A percentile compares a stretch with the other conserved stretches of the same genome.
These are phyloP conservation scores for Ascochyta lentis DNA, from an alignment of 2,329 filamentous ascomycete species.

Conservation along the genomic window DNA sequence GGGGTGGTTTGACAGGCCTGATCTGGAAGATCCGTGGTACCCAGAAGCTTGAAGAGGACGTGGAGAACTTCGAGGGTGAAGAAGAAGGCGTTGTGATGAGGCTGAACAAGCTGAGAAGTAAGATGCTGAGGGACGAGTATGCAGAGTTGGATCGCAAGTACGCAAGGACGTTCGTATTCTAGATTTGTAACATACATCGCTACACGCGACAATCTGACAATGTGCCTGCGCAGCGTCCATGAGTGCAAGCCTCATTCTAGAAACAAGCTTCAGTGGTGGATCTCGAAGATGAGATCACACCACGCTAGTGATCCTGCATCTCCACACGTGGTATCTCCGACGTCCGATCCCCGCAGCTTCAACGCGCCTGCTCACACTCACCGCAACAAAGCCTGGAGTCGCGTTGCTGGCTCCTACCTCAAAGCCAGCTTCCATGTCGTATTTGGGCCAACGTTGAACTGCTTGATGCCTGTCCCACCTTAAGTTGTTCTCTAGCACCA, in stretches of 20 bases:
- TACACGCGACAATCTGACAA: neutral
- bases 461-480: slow-evolving; percentile 1
- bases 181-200: slow-evolving; percentile 1
- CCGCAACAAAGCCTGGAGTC: slow-evolving; percentile 1
- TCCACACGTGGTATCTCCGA: slow-evolving; percentile 20
- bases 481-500: slow-evolving; percentile 10
- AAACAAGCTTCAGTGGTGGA: slow-evolving; percentile 14
- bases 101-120: slow-evolving; percentile 43
- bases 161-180: slow-evolving; percentile 47
- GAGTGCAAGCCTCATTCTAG: neutral
- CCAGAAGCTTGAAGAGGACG: slow-evolving; percentile 35
- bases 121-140: slow-evolving; percentile 44
- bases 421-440: neutral
- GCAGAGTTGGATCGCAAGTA: slow-evolving; percentile 46
- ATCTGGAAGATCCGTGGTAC: slow-evolving; percentile 39
- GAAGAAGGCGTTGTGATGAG: slow-evolving; percentile 44
- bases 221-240: neutral
- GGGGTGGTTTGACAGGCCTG: slow-evolving; percentile 27
- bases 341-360: slow-evolving; percentile 17
- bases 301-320: slow-evolving; percentile 13
- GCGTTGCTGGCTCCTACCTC: neutral
- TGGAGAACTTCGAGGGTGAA: slow-evolving; percentile 44
- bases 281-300: slow-evolving; percentile 12
- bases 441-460: neutral
- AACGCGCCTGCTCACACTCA: slow-evolving; percentile 13